Percentiles rank a stretch among this genome's conserved stretches.
phyloP scores from a whole-genome alignment of 2,329 filamentous ascomycete genomes.

The Exophiala viscosa region DNA sequence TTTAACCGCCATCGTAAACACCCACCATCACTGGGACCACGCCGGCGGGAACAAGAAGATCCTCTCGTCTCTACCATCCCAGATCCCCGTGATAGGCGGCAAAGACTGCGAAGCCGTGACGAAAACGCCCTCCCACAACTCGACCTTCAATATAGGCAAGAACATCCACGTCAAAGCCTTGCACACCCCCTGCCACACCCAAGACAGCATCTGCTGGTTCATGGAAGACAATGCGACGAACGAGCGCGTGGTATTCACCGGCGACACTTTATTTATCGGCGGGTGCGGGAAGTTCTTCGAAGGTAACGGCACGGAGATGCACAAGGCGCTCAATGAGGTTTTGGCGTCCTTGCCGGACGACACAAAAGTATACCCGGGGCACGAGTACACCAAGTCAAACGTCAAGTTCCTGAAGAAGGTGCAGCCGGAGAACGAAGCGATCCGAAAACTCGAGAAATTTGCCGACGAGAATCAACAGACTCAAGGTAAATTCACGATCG shows the following conservation, averaged over 20 bases:
- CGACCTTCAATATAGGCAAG: conserved; percentile 75
- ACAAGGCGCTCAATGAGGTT: conserved; percentile 83
- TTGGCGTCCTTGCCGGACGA: conserved; percentile 79
- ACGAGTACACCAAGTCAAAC: conserved; percentile 98
- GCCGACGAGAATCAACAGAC: conserved; percentile 79
- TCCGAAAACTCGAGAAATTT: conserved; percentile 73
- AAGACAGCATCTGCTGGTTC: conserved; percentile 96
- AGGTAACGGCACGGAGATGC: conserved; percentile 83
- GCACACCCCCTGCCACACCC: conserved; percentile 97
- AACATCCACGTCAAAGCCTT: conserved; percentile 77
- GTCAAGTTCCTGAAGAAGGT: conserved; percentile 66
- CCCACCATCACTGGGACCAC: conserved; percentile 94
- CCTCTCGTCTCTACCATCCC: conserved; percentile 50
- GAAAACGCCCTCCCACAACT: conserved; percentile 68
- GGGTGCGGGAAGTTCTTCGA: conserved; percentile 97
- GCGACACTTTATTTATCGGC: conserved; percentile 92
- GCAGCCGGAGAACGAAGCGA: conserved; percentile 49
- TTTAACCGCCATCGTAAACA: conserved; percentile 87
- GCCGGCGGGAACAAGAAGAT: conserved; percentile 85
- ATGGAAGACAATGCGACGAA: conserved; percentile 64
- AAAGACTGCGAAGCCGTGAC: conserved; percentile 80
- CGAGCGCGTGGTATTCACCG: conserved; percentile 82
- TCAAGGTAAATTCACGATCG: conserved; percentile 93
- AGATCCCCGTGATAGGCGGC: conserved; percentile 78
- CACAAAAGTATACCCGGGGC: conserved; percentile 88